These are phyloP conservation scores for Kockiozyma suomiensis DNA, from an alignment of 805 yeast genomes.

Conservation along the genomic window DNA sequence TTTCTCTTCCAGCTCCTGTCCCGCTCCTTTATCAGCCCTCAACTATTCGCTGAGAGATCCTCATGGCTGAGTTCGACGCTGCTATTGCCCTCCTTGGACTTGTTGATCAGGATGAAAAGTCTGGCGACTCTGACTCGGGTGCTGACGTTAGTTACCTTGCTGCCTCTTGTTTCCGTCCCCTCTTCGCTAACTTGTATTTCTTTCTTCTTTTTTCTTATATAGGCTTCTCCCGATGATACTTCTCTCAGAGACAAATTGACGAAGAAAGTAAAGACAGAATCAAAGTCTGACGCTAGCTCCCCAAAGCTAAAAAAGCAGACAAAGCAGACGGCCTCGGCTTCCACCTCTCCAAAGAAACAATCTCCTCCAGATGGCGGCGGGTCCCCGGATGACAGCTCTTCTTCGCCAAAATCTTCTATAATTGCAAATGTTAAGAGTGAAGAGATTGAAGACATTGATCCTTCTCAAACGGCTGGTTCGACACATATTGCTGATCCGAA, in stretches of 20 bases:
- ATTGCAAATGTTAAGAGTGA: background rate
- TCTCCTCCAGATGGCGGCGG: background rate
- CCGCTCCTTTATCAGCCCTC: no score
- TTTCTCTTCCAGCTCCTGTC: background rate
- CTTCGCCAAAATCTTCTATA: background rate
- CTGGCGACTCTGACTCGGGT: slow-evolving; percentile 20
- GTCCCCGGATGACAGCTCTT: background rate
- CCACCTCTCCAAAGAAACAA: background rate
- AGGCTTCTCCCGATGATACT: background rate
- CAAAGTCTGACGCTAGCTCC: background rate
- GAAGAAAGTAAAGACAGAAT: background rate
- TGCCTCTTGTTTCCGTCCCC: background rate
- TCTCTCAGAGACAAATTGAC: background rate
- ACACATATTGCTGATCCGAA: background rate
- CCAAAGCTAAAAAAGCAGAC: background rate
- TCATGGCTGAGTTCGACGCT: slow-evolving; percentile 33
- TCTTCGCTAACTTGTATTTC: background rate
- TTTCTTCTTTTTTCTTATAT: background rate
- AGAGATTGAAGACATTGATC: background rate
- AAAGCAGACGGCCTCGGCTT: background rate
- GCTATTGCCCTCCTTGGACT: slow-evolving; percentile 34
- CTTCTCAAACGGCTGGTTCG: background rate
- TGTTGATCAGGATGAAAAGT: slow-evolving; percentile 30
- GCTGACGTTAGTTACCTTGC: background rate
- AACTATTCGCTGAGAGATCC: background rate